Percentiles rank a stretch among this genome's conserved stretches.
Conservation (phyloP, 805 yeast genomes). For the Wickerhamomyces strasburgensis region DNA sequence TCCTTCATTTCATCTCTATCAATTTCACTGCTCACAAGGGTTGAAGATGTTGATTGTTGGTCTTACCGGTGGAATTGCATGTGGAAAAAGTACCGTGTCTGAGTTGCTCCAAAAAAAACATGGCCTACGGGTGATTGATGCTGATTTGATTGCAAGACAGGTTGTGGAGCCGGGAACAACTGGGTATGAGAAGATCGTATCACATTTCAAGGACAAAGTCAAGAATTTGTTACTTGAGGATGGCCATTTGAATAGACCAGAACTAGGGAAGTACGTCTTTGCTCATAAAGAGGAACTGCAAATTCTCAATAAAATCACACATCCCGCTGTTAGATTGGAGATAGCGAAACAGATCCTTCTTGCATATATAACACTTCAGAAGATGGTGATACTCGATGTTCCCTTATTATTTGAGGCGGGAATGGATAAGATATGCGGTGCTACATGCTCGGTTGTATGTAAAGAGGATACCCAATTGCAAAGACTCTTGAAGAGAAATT, state of each 20-base stretch:
- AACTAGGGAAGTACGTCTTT: conserved; percentile 75
- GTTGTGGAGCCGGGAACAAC: conserved; percentile 76
- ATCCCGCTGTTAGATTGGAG: conserved; percentile 71
- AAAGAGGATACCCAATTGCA: conserved; percentile 50
- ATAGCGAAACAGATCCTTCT: conserved; percentile 52
- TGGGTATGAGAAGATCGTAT: conserved; percentile 64
- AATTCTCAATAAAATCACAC: conserved; percentile 70
- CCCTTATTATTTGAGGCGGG: conserved; percentile 85
- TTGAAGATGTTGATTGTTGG: conserved; percentile 86
- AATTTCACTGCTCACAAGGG: too few species aligned
- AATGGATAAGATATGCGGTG: conserved; percentile 66
- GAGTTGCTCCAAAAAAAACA: conserved; percentile 45
- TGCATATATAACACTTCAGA: conserved; percentile 54
- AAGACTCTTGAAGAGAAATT: conserved; percentile 64
- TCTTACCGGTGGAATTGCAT: conserved; percentile 95
- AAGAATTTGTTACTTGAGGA: conserved; percentile 39
- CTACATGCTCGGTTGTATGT: conserved; percentile 64
- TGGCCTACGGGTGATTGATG: conserved; percentile 67
- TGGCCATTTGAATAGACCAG: conserved; percentile 56
- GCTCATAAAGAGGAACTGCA: conserved; percentile 54
- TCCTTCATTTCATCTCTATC: too few species aligned
- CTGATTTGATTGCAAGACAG: conserved; percentile 83
- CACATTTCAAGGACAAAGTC: conserved; percentile 50
- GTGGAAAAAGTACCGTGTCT: conserved; percentile 95
- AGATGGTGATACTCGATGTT: conserved; percentile 75